Conservation (phyloP, 495 filamentous ascomycete genomes). For the Hypoxylon intermedium region DNA sequence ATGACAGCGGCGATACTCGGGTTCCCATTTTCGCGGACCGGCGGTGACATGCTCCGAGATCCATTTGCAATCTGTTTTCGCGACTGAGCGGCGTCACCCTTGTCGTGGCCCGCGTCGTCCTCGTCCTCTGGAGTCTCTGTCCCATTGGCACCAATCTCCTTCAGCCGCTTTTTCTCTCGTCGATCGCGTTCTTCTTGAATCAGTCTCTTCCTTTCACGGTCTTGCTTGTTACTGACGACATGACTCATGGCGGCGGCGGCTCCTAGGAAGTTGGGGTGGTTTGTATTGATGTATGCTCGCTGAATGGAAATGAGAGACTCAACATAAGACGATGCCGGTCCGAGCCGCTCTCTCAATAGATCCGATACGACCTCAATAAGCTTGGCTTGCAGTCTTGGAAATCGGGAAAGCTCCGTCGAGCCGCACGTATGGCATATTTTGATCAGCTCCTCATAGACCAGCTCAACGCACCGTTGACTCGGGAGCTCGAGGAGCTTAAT, state of each 20-base stretch:
- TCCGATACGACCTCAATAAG: constrained; percentile 98
- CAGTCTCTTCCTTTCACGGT: constrained; percentile 82
- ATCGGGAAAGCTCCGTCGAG: constrained; percentile 88
- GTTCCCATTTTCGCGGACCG: constrained; percentile 66
- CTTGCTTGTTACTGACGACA: constrained; percentile 91
- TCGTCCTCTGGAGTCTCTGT: constrained; percentile 74
- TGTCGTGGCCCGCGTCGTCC: constrained; percentile 68
- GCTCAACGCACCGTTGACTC: constrained; percentile 93
- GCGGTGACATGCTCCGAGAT: constrained; percentile 79
- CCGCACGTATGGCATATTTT: constrained; percentile 99
- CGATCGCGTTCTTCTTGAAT: constrained; percentile 83
- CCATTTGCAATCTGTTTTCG: constrained; percentile 62
- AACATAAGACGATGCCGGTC: constrained; percentile 87
- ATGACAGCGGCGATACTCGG: constrained; percentile 69
- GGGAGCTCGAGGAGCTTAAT: constrained; percentile 97
- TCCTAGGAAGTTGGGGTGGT: constrained; percentile 97
- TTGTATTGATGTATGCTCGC: constrained; percentile 98
- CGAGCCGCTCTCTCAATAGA: constrained; percentile 88
- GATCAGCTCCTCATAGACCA: constrained; percentile 98
- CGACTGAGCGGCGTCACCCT: constrained; percentile 55
- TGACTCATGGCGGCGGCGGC: constrained; percentile 98
- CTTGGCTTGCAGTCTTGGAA: constrained; percentile 93
- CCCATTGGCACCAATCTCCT: constrained; percentile 83
- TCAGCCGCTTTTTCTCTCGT: constrained; percentile 79
- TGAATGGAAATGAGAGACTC: constrained; percentile 97